Conservation (phyloP, 139 green algal genomes). For the Chlorokybus atmophyticus region DNA sequence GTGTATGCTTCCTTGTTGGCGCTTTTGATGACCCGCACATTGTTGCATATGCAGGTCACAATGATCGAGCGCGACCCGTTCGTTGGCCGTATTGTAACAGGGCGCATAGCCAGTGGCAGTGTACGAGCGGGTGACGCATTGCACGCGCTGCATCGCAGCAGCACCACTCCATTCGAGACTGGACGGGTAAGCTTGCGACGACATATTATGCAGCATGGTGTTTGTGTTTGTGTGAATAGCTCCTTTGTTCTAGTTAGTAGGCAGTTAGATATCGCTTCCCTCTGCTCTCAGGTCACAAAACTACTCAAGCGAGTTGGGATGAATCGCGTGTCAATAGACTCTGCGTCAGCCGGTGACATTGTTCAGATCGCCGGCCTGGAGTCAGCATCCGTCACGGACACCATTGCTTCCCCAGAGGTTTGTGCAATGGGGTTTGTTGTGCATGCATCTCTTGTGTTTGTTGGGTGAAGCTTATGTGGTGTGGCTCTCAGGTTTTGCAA, state of each 20-base stretch:
- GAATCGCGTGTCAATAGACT: conserved; percentile 35
- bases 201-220: too few relatives aligned
- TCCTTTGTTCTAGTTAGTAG: too few relatives aligned
- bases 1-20: too few relatives aligned
- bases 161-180: too few relatives aligned
- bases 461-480: too few relatives aligned
- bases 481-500: too few relatives aligned
- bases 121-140: conserved; percentile 50
- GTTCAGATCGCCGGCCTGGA: conserved; percentile 51
- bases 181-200: too few relatives aligned
- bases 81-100: conserved; percentile 62
- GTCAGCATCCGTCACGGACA: conserved; percentile 56
- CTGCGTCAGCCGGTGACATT: conserved; percentile 62
- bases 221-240: too few relatives aligned
- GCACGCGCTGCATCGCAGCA: conserved; percentile 8
- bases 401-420: conserved; percentile 33
- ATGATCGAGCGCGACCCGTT: conserved; percentile 72
- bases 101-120: conserved; percentile 48
- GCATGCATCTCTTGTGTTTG: too few relatives aligned
- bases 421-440: too few relatives aligned
- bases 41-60: conserved; percentile 52
- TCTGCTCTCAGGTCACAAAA: conserved; percentile 33
- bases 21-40: too few relatives aligned
- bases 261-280: too few relatives aligned
- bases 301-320: conserved; percentile 55